Percentiles rank a stretch among this genome's conserved stretches.
These are phyloP conservation scores for Eucommia ulmoides DNA, from an alignment of 257 asterid genomes.

Conservation along the genomic window DNA sequence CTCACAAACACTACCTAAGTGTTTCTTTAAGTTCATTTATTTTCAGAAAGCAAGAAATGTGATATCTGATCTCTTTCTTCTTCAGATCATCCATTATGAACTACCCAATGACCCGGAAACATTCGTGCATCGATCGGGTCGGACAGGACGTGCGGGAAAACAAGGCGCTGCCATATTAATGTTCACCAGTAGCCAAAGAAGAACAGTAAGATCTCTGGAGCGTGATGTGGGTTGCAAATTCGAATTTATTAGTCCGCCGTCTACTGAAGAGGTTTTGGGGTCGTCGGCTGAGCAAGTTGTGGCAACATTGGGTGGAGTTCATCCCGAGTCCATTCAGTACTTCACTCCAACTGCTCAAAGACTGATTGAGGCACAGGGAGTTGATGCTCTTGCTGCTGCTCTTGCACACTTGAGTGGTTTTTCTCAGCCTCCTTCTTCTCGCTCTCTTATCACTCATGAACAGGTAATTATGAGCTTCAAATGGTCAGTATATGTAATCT, in stretches of 20 bases:
- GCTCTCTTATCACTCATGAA: conserved; percentile 39
- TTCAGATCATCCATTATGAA: conserved; percentile 85
- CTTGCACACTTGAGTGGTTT: conserved; percentile 44
- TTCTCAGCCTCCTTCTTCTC: conserved; percentile 37
- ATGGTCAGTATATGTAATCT: too few species aligned
- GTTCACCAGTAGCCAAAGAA: conserved; percentile 69
- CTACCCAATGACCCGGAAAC: conserved; percentile 95
- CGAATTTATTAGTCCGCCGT: conserved; percentile 61
- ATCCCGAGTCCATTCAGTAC: conserved; percentile 30
- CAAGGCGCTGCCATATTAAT: conserved; percentile 56
- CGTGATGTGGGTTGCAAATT: conserved; percentile 68
- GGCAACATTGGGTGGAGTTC: conserved; percentile 34
- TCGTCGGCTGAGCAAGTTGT: conserved; percentile 58
- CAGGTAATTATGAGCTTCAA: too few species aligned
- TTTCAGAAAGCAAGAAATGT: too few species aligned
- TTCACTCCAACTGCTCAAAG: conserved; percentile 35
- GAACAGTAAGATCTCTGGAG: conserved; percentile 70
- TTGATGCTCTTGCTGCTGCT: conserved; percentile 39
- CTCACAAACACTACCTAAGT: too few species aligned
- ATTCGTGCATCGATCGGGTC: conserved; percentile 96
- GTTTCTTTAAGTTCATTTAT: too few species aligned
- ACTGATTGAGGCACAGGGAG: conserved; percentile 31
- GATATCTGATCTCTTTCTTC: too few species aligned
- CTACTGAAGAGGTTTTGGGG: conserved; percentile 67
- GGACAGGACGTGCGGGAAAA: conserved; percentile 95